A percentile compares a stretch with the other conserved stretches of the same genome.
Conservation (phyloP, 495 filamentous ascomycete species). For the Trichoderma virens region DNA sequence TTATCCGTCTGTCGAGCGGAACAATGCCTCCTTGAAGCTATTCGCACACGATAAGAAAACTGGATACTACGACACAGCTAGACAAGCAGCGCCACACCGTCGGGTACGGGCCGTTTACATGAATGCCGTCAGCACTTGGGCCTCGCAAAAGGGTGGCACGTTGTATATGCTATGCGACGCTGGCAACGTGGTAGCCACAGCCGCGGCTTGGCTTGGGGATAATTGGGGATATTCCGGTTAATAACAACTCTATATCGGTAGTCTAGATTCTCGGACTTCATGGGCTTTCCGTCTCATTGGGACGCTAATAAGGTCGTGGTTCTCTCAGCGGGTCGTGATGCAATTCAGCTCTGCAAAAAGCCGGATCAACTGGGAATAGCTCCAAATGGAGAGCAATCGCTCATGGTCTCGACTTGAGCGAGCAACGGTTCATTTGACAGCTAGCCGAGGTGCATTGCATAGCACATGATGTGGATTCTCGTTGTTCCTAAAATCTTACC, state of each 20-base stretch:
- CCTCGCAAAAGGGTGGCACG: neutral
- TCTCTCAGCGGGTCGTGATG: neutral
- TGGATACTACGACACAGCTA: neutral
- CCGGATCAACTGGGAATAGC: neutral
- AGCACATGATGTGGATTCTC: neutral
- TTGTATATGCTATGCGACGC: no score
- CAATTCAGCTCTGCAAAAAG: neutral
- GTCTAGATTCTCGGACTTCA: no score
- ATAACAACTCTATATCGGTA: no score
- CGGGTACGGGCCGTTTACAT: neutral
- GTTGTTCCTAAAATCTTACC: neutral
- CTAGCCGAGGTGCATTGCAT: neutral
- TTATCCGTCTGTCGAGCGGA: neutral
- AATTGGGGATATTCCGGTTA: neutral
- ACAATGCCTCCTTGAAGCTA: neutral
- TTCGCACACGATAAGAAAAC: neutral
- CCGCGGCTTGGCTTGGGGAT: no score
- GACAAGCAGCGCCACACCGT: neutral
- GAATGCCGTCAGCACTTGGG: neutral
- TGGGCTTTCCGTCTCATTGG: neutral
- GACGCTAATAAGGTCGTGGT: neutral
- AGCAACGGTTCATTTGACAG: neutral
- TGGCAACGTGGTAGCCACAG: no score
- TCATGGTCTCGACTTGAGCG: neutral
- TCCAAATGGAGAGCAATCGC: neutral